Conservation (phyloP, 805 yeast genomes). For the Hanseniaspora guilliermondii region DNA sequence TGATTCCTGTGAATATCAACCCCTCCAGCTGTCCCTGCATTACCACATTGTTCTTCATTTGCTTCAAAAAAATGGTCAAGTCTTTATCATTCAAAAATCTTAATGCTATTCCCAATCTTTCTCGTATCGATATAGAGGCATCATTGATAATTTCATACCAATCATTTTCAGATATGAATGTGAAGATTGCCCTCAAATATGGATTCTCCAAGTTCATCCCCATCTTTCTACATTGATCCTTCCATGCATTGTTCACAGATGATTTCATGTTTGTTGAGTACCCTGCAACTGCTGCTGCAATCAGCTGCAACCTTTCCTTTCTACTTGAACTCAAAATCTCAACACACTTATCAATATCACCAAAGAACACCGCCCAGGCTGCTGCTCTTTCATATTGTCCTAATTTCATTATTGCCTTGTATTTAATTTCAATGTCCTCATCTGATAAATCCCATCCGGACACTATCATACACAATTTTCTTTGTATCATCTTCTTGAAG, state of each 20-base stretch:
- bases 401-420: slow-evolving; percentile 39
- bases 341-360: slow-evolving; percentile 71
- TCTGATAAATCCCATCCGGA: slow-evolving; percentile 84
- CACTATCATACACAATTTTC: slow-evolving; percentile 68
- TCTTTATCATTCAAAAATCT: slow-evolving; percentile 74
- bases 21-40: slow-evolving; percentile 82
- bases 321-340: slow-evolving; percentile 64
- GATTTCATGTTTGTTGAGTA: slow-evolving; percentile 48
- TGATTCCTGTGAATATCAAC: slow-evolving; percentile 77
- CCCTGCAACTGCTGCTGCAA: slow-evolving; percentile 91
- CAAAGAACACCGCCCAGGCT: slow-evolving; percentile 94
- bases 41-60: slow-evolving; percentile 60
- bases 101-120: slow-evolving; percentile 80
- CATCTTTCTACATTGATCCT: slow-evolving; percentile 78
- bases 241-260: slow-evolving; percentile 57
- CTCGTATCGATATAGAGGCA: slow-evolving; percentile 73
- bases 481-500: slow-evolving; percentile 39
- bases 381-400: slow-evolving; percentile 82
- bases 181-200: slow-evolving; percentile 80
- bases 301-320: slow-evolving; percentile 55
- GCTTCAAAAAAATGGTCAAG: slow-evolving; percentile 54
- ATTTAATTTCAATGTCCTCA: slow-evolving; percentile 59
- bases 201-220: slow-evolving; percentile 85
- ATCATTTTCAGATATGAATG: slow-evolving; percentile 82
- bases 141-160: slow-evolving; percentile 96